Evolutionary conservation across 331 rosid genomes (phyloP).

Genomic region (Saraca asoca): DNA sequence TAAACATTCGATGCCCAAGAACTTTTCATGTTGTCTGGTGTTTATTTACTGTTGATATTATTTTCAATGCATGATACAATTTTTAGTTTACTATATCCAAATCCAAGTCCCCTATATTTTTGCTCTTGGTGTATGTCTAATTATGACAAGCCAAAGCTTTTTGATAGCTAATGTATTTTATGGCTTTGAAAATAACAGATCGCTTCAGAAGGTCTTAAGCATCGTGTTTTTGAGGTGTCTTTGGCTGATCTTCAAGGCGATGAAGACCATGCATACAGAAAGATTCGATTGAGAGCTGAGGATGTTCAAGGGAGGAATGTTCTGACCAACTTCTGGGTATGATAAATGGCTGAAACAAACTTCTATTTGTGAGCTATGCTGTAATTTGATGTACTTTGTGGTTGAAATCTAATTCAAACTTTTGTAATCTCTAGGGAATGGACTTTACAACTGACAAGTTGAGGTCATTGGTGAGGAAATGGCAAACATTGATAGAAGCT

Average conservation of each 20-base stretch:
- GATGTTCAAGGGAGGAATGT: conserved; percentile 92
- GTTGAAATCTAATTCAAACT: background rate
- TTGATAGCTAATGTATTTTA: background rate
- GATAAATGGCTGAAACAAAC: background rate
- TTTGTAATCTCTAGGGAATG: conserved; percentile 64
- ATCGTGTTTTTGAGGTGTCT: conserved; percentile 86
- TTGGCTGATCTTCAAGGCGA: conserved; percentile 93
- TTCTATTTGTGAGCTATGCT: too few relatives aligned
- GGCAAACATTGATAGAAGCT: conserved; percentile 92
- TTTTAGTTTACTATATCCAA: too few relatives aligned
- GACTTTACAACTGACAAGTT: conserved; percentile 84
- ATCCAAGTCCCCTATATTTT: too few relatives aligned
- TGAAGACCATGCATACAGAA: conserved; percentile 90
- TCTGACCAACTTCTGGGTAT: conserved; percentile 89
- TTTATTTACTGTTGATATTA: too few relatives aligned
- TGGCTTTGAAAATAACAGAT: conserved; percentile 49
- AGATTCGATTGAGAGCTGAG: conserved; percentile 92
- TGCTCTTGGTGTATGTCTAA: too few relatives aligned
- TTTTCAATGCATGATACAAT: too few relatives aligned
- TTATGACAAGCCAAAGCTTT: background rate
- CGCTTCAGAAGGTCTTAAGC: conserved; percentile 96
- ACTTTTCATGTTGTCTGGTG: too few relatives aligned
- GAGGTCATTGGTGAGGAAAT: conserved; percentile 83
- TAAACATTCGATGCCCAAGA: too few relatives aligned
- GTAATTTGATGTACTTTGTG: background rate